phyloP scores from a whole-genome alignment of 2,329 filamentous ascomycete genomes.

The Colletotrichum sp. region DNA sequence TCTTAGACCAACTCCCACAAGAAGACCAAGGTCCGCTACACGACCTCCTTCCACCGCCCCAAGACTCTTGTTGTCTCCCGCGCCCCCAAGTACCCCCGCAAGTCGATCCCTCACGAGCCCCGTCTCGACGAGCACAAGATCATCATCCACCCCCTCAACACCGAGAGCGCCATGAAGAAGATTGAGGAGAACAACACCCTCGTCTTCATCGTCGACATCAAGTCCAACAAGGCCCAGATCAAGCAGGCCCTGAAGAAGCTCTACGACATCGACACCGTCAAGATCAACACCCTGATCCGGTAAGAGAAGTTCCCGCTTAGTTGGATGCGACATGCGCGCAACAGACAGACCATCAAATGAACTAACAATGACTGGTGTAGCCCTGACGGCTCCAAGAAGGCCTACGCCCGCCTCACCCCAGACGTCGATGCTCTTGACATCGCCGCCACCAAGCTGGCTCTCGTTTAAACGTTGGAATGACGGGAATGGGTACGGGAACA shows the following conservation, averaged over 20 bases:
- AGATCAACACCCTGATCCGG: slow-evolving; percentile 99
- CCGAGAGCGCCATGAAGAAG: slow-evolving; percentile 99
- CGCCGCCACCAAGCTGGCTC: slow-evolving; percentile 97
- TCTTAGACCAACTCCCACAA: slow-evolving; percentile 69
- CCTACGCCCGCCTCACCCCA: slow-evolving; percentile 91
- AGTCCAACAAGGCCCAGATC: slow-evolving; percentile 99
- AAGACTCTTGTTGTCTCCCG: slow-evolving; percentile 95
- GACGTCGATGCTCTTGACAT: slow-evolving; percentile 99
- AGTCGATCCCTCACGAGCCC: slow-evolving; percentile 87
- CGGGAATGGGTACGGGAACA: background rate
- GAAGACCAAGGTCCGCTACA: slow-evolving; percentile 89
- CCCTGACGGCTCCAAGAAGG: slow-evolving; percentile 98
- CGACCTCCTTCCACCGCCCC: slow-evolving; percentile 95
- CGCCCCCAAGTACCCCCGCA: slow-evolving; percentile 94
- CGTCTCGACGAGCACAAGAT: slow-evolving; percentile 98
- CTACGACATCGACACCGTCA: slow-evolving; percentile 96
- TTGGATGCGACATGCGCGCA: background rate
- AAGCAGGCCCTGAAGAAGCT: slow-evolving; percentile 98
- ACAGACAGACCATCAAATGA: background rate
- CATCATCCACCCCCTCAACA: slow-evolving; percentile 98
- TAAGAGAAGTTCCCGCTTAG: slow-evolving; percentile 47
- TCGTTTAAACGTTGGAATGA: slow-evolving; percentile 72
- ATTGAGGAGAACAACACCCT: slow-evolving; percentile 99
- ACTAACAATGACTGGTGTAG: slow-evolving; percentile 46
- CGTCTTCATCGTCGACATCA: slow-evolving; percentile 95